Evolutionary conservation across 768 basidiomycete genomes (phyloP).

Genomic region (Serendipita sp.): DNA sequence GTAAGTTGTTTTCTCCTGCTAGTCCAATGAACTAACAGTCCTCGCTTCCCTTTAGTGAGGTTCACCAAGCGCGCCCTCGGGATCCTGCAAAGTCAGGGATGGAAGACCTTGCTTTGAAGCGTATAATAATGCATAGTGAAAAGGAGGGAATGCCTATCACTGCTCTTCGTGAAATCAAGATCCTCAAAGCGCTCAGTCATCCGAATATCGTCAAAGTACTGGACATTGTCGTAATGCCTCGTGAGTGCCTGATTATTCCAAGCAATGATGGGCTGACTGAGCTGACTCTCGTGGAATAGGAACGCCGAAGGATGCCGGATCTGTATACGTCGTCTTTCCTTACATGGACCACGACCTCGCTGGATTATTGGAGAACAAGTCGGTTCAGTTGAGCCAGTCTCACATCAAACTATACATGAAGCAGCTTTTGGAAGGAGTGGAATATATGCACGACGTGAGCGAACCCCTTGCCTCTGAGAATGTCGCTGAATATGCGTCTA

Average conservation of each 20-base stretch:
- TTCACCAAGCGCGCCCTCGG: conserved; percentile 71
- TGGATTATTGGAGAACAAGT: conserved; percentile 81
- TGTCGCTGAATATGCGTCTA: conserved; percentile 19
- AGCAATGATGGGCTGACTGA: not conserved
- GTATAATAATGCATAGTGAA: conserved; percentile 92
- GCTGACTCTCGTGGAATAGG: conserved; percentile 24
- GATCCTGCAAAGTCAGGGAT: conserved; percentile 18
- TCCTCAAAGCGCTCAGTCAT: conserved; percentile 79
- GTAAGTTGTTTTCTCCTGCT: conserved; percentile 30
- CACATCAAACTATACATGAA: conserved; percentile 94
- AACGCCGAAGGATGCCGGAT: conserved; percentile 53
- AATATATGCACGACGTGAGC: conserved; percentile 85
- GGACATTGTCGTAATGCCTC: conserved; percentile 64
- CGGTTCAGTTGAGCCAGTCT: conserved; percentile 64
- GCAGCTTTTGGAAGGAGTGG: conserved; percentile 90
- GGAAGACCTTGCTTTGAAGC: conserved; percentile 69
- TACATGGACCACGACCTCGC: conserved; percentile 99
- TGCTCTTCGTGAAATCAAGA: conserved; percentile 91
- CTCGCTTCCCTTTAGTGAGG: conserved; percentile 40
- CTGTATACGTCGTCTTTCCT: conserved; percentile 97
- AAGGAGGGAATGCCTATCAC: conserved; percentile 97
- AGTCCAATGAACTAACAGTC: conserved; percentile 10
- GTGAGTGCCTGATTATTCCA: not conserved
- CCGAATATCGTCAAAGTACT: conserved; percentile 72
- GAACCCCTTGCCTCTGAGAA: conserved; percentile 9